Evolutionary conservation across 2,329 filamentous ascomycete genomes (phyloP), one percentile per base, ranked within the genome.

Genomic region (Stachybotrys chlorohalonatus): DNA sequence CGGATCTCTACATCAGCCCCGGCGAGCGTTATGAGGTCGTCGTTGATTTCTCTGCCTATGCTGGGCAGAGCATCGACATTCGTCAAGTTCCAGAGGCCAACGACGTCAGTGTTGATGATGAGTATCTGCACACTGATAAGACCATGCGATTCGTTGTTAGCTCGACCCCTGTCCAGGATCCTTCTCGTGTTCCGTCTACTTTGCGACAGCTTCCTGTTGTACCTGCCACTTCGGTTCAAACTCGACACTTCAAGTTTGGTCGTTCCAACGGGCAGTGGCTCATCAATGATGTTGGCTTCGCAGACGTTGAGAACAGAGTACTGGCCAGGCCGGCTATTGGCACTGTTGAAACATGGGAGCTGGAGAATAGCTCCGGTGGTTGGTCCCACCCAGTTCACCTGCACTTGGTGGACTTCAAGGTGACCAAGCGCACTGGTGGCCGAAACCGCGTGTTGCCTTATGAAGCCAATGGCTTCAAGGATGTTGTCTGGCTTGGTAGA

Each of bases 11-110:
- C 42, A 67, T 82, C 46, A 68, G 77, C 6, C 80, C 81, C 68
- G 81, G 77, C 7, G 81, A 84, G 62, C 73, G 81, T 5, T 84
- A 78, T 59, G 81, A 84, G 59, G 68, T 83, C 30, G 69, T 84
- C n/a, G 65, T 84, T 54, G 81, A 84, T 65, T 84, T 84, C 60
- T 64, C 74, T 11, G 55, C 62, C 3, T 78, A 71, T 57, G 68
- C 68, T 2, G 77, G 77, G 46, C 69, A 80, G 62, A 79, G 77
- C 57, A 64, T 83, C 57, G 68, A 70, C 24, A 59, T 71, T 3
- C 65, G 66, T n/a, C 70, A 70, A 58, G 56, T 65, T 7, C 53
- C 59, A 32, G 50, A 57, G n/a, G 52, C 51, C 6, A 55, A 55
- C 3, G 60, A 64, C 5, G 64, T 76, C 47, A 71, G 71, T 9